Evolutionary conservation across 257 asterid genomes (phyloP).

Genomic region (Fraxinus americana): DNA sequence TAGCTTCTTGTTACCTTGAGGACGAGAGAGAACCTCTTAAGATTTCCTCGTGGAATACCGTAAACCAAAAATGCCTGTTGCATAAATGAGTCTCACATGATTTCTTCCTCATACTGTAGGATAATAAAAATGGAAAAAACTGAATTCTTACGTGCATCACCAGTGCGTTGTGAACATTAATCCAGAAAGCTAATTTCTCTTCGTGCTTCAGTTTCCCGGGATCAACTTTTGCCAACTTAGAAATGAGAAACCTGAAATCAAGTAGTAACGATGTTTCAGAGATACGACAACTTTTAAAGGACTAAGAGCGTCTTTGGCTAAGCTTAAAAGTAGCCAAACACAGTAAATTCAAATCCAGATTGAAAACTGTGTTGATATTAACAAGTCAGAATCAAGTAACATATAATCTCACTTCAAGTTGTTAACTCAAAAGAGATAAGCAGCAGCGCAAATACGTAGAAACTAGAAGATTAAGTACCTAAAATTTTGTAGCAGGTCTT

Average conservation of each 20-base stretch:
- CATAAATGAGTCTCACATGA: not conserved
- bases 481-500: conserved; percentile 56
- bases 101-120: not conserved
- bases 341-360: not conserved
- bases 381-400: not conserved
- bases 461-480: conserved; percentile 38
- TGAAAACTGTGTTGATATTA: not conserved
- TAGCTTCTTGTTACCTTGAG: conserved; percentile 55
- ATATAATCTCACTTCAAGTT: not conserved
- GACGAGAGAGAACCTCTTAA: conserved; percentile 66
- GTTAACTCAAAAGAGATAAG: not conserved
- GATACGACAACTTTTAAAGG: not conserved
- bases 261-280: conserved; percentile 5
- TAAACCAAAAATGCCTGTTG: conserved; percentile 78
- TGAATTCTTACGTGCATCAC: conserved; percentile 83
- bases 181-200: conserved; percentile 92
- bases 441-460: not conserved
- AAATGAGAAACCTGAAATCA: conserved; percentile 64
- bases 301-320: not conserved
- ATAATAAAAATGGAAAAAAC: not conserved
- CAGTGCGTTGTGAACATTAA: conserved; percentile 86
- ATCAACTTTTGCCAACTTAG: conserved; percentile 57
- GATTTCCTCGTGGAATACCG: conserved; percentile 66
- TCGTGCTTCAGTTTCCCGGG: conserved; percentile 76
- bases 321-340: not conserved